Base-by-base conservation (phyloP, 1,139 yeast genomes). In the Saccharomyces hybrid region DNA sequence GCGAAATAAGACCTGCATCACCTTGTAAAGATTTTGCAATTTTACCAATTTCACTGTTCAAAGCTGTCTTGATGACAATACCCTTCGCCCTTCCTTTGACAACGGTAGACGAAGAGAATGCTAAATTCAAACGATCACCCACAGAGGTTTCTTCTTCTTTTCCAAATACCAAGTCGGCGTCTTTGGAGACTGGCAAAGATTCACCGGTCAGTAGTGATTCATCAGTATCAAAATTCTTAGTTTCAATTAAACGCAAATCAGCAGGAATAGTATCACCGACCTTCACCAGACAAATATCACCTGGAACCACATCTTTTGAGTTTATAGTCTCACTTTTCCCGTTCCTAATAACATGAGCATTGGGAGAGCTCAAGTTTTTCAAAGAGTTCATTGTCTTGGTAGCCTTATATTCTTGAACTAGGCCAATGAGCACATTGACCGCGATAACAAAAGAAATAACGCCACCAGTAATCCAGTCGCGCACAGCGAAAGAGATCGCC, bases 231-330 rank as follows among this genome's bases (percentile, higher is more conserved):
- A 93, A 78, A 64, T 90, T 91, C 32, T 82, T 85, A 1, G 93
- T 81, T 55, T 84, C 84, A 3, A 84, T 78, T 56, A 93, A 74
- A 62, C 99, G 79, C 51, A 93, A 74, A 71, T 93, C 99, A 0
- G 99, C 99, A 1, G 99, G 99, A 51, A 93, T 83, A 56, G 96
- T 80, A 71, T 93, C 99, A 61, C 99, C 99, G 53, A 90, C 95
- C 49, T 84, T 73, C 62, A 93, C 87, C 63, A 84, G 84, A 50
- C 93, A 95, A 65, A 95, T 73, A 69, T 93, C 99, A 53, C 99
- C 99, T 1, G 98, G 98, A n/a, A 93, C 99, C 57, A 93, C 80
- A 50, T 82, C 80, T 6, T 89, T 80, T 0, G 99, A 97, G 61
- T 88, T 75, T 1, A 89, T 89, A 6, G 83, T 80, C 50, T 84